Base-by-base conservation (phyloP, 805 yeast species). In the Starmerella stigmatis region DNA sequence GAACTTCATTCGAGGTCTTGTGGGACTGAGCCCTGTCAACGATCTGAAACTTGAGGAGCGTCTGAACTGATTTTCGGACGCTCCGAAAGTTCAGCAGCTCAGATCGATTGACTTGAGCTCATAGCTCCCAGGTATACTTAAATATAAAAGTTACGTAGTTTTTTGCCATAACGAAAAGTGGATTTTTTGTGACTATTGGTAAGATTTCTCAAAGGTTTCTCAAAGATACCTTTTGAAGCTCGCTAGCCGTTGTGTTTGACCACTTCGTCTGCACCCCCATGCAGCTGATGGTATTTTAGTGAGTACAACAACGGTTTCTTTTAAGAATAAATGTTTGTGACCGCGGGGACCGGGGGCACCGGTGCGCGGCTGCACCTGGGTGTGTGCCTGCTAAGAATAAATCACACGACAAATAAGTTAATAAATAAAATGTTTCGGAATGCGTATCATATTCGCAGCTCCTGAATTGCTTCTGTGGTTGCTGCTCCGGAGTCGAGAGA, bases 41-140 rank as follows among this genome's bases (percentile, higher is more conserved):
- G 97, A 89, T 64, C 76, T 88, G 67, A 80, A 94, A 71, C 83
- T 88, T 56, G 96, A 88, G 68, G 96, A 89, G 69, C 83, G 96
- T 70, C 71, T 83, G 43, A 46, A 33, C 29, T 48, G 27, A 34
- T 11, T 10, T 11, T 15, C 22, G 16, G 26, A 22, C 16, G 35
- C 33, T 13, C 23, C 30, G 12, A 15, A 17, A 22, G 40, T 26
- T 39, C 52, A 49, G 52, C 52, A 49, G 52, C 45, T 43, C 52
- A 46, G 52, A 40, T 45, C 45, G 35, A 32, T 42, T 41, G 32
- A 25, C 22, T 17, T 35, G 46, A 20, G 46, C 48, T 22, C 23
- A 21, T 21, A 30, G 16, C 21, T 16, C 16, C 33, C 7, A 30
- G 9, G n/a, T n/a, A n/a, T n/a, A 33, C 23, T 23, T 15, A 23